These are phyloP conservation scores for Ascochyta lentis DNA, from an alignment of 2,329 filamentous ascomycete genomes.

Conservation along the genomic window DNA sequence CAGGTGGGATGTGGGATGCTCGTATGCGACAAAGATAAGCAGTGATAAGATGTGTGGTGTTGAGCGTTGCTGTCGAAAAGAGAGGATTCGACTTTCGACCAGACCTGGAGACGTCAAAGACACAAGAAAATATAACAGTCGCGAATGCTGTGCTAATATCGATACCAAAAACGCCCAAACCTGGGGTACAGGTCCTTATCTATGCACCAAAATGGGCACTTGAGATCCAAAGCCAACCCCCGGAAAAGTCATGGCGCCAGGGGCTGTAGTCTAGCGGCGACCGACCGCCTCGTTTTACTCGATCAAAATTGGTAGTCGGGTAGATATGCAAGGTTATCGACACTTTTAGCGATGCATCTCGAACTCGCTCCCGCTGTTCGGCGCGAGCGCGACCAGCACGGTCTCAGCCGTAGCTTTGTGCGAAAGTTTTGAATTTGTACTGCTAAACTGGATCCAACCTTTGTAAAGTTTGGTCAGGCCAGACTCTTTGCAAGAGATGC, in stretches of 20 bases:
- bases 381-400: slow-evolving; percentile 17
- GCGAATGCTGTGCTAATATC: slow-evolving; percentile 1
- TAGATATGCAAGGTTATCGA: slow-evolving; percentile 41
- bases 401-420: slow-evolving; percentile 9
- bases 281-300: slow-evolving; percentile 39
- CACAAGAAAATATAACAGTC: neutral
- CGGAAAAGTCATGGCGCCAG: slow-evolving; percentile 28
- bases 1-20: slow-evolving; percentile 21
- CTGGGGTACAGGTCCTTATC: slow-evolving; percentile 49
- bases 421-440: neutral
- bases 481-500: neutral
- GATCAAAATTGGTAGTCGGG: slow-evolving; percentile 37
- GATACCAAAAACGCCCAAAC: slow-evolving; percentile 34
- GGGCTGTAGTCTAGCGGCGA: slow-evolving; percentile 25
- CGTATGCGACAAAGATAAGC: slow-evolving; percentile 41
- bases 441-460: neutral
- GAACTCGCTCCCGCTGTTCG: slow-evolving; percentile 23
- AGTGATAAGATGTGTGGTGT: slow-evolving; percentile 40
- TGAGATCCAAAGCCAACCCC: slow-evolving; percentile 21
- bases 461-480: neutral
- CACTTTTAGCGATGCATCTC: slow-evolving; percentile 26
- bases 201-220: slow-evolving; percentile 28
- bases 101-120: neutral
- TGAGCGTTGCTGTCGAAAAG: slow-evolving; percentile 18
- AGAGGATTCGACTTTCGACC: slow-evolving; percentile 8